These are phyloP conservation scores for Paraconiothyrium sp. DNA, from an alignment of 2,329 filamentous ascomycete genomes.

Conservation along the genomic window DNA sequence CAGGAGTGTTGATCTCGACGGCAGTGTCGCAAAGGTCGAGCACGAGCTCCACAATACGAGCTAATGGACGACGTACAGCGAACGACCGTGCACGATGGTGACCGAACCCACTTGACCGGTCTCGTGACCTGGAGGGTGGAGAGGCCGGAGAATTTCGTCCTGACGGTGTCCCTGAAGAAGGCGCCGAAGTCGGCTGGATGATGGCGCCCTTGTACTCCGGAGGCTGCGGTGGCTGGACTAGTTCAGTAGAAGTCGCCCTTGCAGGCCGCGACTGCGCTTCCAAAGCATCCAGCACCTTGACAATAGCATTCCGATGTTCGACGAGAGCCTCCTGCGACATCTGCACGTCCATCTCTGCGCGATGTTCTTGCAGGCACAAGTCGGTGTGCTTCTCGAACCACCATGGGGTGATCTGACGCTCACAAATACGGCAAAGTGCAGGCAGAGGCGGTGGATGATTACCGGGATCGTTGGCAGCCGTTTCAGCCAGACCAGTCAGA, in stretches of 20 bases:
- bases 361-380: slow-evolving; percentile 92
- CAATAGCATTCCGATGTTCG: slow-evolving; percentile 93
- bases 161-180: slow-evolving; percentile 75
- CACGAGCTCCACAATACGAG: slow-evolving; percentile 92
- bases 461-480: slow-evolving; percentile 76
- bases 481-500: slow-evolving; percentile 87
- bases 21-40: slow-evolving; percentile 96
- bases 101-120: slow-evolving; percentile 75
- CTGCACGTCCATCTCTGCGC: slow-evolving; percentile 97
- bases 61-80: slow-evolving; percentile 86
- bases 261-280: slow-evolving; percentile 78
- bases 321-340: slow-evolving; percentile 91
- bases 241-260: slow-evolving; percentile 62
- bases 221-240: slow-evolving; percentile 57
- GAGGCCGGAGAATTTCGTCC: slow-evolving; percentile 76
- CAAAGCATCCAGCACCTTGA: slow-evolving; percentile 91
- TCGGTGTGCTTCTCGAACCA: slow-evolving; percentile 99
- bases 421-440: slow-evolving; percentile 94
- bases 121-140: slow-evolving; percentile 71
- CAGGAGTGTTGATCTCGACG: slow-evolving; percentile 91
- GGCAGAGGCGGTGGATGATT: slow-evolving; percentile 82
- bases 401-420: slow-evolving; percentile 96
- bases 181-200: slow-evolving; percentile 77
- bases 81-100: slow-evolving; percentile 87
- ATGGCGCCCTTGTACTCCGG: slow-evolving; percentile 88